Evolutionary conservation across 495 filamentous ascomycete genomes (phyloP), one percentile per base, ranked within the genome.

Genomic region (Usnea hakonensis): DNA sequence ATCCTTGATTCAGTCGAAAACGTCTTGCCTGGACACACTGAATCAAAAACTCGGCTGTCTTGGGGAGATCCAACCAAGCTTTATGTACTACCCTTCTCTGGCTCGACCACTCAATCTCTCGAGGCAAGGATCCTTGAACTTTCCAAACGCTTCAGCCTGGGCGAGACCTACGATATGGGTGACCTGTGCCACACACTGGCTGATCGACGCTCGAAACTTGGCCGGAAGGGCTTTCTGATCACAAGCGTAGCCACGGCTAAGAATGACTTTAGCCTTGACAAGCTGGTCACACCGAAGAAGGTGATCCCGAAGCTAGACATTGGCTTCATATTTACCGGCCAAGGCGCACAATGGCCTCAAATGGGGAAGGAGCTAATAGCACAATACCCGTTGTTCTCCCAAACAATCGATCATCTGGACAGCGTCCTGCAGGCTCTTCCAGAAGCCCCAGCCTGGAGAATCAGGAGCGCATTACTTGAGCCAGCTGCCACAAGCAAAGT

Each of bases 321-420:
- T 8, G 44, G 33, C 11, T 66, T 61, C 21, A 36, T 56, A 17
- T 60, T 72, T 40, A 68, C 65, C 14, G 65, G 65, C 1, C 65
- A 68, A 48, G 65, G 65, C 0, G 64, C 65, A 5, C 65, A 68
- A 37, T 67, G 65, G 65, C 30, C 65, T 13, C 21, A 50, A 5
- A 67, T 67, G 65, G 58, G 65, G 6, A 63, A 57, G n/a, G 61
- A 72, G 6, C 58, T 73, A 7, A 64, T 79, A 3, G 48, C 65
- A 17, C 56, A 66, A 4, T 81, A 66, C 55, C 59, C 71, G 3
- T 57, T 70, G n/a, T 83, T 78, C 65, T 57, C 63, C 14, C 35
- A 68, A 3, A 68, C 69, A 1, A 76, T 87, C 16, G 66, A 68
- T 0, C 38, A 58, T 0, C 73, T 87, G 4, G 55, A 57, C 37